A percentile compares a stretch with the other conserved stretches of the same genome.
Evolutionary conservation across 2,329 filamentous ascomycete genomes (phyloP).

Genomic region (Cordyceps pruinosa): DNA sequence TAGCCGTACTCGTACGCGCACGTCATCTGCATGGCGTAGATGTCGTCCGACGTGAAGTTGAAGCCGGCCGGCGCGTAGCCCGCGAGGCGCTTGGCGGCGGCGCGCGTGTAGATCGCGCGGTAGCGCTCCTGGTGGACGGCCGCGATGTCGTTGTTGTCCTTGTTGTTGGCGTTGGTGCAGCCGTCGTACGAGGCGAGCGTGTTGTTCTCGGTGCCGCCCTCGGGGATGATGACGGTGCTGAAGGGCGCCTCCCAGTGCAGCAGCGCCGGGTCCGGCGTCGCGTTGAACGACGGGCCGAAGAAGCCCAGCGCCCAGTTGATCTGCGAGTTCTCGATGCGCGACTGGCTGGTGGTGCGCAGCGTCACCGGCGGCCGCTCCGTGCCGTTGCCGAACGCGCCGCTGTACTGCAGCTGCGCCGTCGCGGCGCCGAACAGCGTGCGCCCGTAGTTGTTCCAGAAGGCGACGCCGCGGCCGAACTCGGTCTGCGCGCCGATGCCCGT

Average conservation of each 20-base stretch:
- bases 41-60: constrained; percentile 41
- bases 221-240: constrained; percentile 56
- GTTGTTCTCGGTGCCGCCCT: constrained; percentile 60
- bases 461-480: constrained; percentile 41
- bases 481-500: constrained; percentile 43
- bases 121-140: constrained; percentile 37
- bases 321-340: constrained; percentile 47
- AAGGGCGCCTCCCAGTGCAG: constrained; percentile 34
- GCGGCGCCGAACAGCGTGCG: constrained; percentile 44
- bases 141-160: constrained; percentile 29
- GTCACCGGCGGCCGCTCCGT: constrained; percentile 42
- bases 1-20: constrained; percentile 48
- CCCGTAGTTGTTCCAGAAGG: constrained; percentile 49
- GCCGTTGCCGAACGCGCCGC: constrained; percentile 34
- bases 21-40: constrained; percentile 44
- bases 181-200: constrained; percentile 44
- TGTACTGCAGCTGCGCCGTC: constrained; percentile 40
- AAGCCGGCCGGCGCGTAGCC: constrained; percentile 40
- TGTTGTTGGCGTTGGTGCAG: constrained; percentile 35
- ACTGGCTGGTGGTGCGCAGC: constrained; percentile 47
- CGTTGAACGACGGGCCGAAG: constrained; percentile 40
- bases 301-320: constrained; percentile 47
- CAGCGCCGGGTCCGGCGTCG: constrained; percentile 30
- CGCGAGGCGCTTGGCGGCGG: constrained; percentile 39
- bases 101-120: constrained; percentile 36